These are phyloP conservation scores for Chlorella vulgaris DNA, from an alignment of 139 green algal genomes.

Conservation along the genomic window DNA sequence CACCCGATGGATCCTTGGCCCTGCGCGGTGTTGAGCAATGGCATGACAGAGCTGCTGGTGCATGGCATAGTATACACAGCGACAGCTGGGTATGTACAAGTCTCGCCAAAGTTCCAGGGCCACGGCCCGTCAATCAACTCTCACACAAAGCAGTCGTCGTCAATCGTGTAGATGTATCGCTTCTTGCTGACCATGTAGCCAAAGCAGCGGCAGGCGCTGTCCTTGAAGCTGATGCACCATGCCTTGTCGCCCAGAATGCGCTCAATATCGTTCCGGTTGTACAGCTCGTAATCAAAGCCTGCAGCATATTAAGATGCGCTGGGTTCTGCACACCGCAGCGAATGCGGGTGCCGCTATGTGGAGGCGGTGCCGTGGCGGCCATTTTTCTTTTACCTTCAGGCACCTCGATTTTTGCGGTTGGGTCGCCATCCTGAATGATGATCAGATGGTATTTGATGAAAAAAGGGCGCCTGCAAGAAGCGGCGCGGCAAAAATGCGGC, in stretches of 20 bases:
- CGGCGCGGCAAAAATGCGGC: background rate
- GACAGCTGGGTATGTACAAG: background rate
- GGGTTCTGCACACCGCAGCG: too few relatives aligned
- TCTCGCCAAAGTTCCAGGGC: background rate
- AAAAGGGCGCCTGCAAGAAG: slow-evolving; percentile 72
- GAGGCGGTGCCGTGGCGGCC: too few relatives aligned
- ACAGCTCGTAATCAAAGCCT: slow-evolving; percentile 95
- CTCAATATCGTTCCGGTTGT: slow-evolving; percentile 96
- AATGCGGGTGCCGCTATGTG: too few relatives aligned
- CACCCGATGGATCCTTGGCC: slow-evolving; percentile 77
- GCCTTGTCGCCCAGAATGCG: slow-evolving; percentile 92
- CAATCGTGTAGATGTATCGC: slow-evolving; percentile 94
- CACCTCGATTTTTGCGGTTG: slow-evolving; percentile 75
- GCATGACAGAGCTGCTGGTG: too few relatives aligned
- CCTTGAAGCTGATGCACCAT: slow-evolving; percentile 96
- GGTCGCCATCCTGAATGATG: slow-evolving; percentile 93
- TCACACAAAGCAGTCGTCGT: slow-evolving; percentile 38
- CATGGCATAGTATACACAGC: background rate
- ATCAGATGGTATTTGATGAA: slow-evolving; percentile 94
- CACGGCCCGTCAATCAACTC: background rate
- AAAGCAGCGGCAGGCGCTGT: slow-evolving; percentile 75
- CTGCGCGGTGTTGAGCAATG: too few relatives aligned
- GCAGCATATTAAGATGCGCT: too few relatives aligned
- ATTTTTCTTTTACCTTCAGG: slow-evolving; percentile 48
- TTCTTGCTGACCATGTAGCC: slow-evolving; percentile 94